Evolutionary conservation across 164 flowering plant genomes (phyloP).

Genomic region (Liquidambar formosana): DNA sequence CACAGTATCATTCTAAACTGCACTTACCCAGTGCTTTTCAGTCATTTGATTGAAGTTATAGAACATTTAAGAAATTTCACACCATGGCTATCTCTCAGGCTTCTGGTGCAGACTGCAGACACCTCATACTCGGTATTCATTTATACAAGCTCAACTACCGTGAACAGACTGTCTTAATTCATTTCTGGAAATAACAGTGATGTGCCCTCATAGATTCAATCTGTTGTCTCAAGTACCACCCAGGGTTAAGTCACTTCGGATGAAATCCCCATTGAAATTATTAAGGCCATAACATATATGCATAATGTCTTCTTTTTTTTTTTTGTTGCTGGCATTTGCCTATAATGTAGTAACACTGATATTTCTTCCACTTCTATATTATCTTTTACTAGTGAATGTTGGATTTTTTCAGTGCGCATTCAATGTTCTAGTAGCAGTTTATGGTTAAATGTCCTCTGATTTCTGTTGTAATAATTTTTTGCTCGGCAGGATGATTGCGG

Average conservation of each 20-base stretch:
- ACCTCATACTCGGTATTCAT: neutral
- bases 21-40: too few species aligned
- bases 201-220: neutral
- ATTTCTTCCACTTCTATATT: neutral
- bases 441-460: neutral
- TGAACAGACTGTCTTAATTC: neutral
- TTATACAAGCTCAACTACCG: neutral
- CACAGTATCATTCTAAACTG: too few species aligned
- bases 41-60: too few species aligned
- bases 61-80: too few species aligned
- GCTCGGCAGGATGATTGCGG: conserved; percentile 88
- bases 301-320: too few species aligned
- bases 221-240: too few species aligned
- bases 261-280: neutral
- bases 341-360: neutral
- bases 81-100: too few species aligned
- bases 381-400: neutral
- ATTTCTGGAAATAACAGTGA: neutral
- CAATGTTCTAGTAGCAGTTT: neutral
- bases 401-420: neutral
- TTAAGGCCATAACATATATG: neutral
- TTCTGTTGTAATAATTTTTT: conserved; percentile 7
- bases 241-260: neutral
- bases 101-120: neutral
- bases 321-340: neutral